Conservation (phyloP, 2,329 filamentous ascomycete genomes). For the Penicillium sp. region DNA sequence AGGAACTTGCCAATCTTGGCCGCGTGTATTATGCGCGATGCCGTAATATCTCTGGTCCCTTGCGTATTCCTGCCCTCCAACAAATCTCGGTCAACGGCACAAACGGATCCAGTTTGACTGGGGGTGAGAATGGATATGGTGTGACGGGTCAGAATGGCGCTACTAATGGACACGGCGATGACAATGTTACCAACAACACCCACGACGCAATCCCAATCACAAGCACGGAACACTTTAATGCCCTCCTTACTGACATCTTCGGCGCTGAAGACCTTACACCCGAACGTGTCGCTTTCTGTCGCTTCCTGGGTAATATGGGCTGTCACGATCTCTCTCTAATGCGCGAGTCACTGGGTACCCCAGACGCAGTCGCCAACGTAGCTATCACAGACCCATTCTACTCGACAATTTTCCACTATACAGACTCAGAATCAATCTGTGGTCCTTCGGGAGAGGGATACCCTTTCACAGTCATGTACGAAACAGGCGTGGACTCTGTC, state of each 20-base stretch:
- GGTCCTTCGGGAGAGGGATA: slow-evolving; percentile 13
- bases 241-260: slow-evolving; percentile 30
- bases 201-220: not conserved
- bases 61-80: not conserved
- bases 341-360: slow-evolving; percentile 55
- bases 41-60: slow-evolving; percentile 57
- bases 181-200: not conserved
- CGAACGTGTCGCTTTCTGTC: slow-evolving; percentile 35
- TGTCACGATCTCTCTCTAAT: slow-evolving; percentile 57
- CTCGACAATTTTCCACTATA: slow-evolving; percentile 38
- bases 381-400: slow-evolving; percentile 46
- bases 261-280: slow-evolving; percentile 27
- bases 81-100: not conserved
- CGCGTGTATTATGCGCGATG: slow-evolving; percentile 57
- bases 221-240: slow-evolving; percentile 8
- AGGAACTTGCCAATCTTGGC: slow-evolving; percentile 53
- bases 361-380: slow-evolving; percentile 47
- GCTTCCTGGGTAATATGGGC: slow-evolving; percentile 51
- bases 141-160: not conserved
- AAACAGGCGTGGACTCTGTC: slow-evolving; percentile 56
- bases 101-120: not conserved
- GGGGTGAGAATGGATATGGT: not conserved
- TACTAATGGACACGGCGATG: not conserved
- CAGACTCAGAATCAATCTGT: slow-evolving; percentile 2
- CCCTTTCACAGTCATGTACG: slow-evolving; percentile 57